phyloP scores from a whole-genome alignment of 2,329 filamentous ascomycete genomes.

The Phialophora expanda region DNA sequence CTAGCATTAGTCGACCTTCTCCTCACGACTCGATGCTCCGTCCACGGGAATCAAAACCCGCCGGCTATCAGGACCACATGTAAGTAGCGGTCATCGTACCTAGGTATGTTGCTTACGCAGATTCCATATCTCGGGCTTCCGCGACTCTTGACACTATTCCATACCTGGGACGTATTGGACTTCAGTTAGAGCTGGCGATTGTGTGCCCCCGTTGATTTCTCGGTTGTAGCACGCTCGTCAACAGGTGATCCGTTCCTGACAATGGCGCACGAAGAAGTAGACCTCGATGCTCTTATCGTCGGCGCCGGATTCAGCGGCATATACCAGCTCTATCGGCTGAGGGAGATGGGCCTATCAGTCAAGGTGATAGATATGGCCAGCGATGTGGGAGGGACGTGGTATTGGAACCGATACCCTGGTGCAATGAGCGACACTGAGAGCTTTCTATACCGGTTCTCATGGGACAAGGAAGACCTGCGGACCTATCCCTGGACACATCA shows the following conservation, averaged over 20 bases:
- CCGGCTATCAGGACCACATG: not conserved
- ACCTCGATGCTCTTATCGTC: conserved; percentile 41
- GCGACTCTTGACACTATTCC: not conserved
- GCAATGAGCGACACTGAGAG: conserved; percentile 42
- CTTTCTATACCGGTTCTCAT: conserved; percentile 47
- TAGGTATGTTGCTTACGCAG: not conserved
- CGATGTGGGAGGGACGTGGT: conserved; percentile 49
- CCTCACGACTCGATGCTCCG: not conserved
- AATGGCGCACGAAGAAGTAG: conserved; percentile 6
- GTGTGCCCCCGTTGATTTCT: not conserved
- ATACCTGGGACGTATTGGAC: not conserved
- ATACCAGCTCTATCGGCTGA: conserved; percentile 59
- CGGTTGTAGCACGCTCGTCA: not conserved
- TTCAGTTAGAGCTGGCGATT: not conserved
- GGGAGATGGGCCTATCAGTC: conserved; percentile 55
- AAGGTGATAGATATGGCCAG: conserved; percentile 60
- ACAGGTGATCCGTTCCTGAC: not conserved
- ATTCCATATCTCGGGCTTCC: not conserved
- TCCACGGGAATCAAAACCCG: conserved; percentile 20
- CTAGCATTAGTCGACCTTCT: not conserved
- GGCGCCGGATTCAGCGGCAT: conserved; percentile 51
- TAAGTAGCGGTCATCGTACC: not conserved
- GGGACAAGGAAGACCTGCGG: conserved; percentile 42
- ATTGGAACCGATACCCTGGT: conserved; percentile 49
- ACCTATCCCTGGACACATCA: conserved; percentile 32